These are phyloP conservation scores for Globisporangium takayamanum DNA, from an alignment of 352 stramenopile species.

Conservation along the genomic window DNA sequence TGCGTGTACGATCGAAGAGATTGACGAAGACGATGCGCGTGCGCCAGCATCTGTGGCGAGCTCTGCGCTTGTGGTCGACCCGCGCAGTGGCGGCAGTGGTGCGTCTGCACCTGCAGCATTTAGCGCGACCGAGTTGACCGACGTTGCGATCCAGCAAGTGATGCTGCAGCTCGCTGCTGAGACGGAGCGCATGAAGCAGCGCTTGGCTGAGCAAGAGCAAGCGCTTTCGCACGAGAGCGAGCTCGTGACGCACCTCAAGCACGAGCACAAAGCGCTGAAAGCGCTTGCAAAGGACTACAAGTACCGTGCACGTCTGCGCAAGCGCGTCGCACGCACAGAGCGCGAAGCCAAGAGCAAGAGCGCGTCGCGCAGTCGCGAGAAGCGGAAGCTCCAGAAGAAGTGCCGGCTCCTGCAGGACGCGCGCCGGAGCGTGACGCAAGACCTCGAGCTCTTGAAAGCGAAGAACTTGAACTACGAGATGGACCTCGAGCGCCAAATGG, in stretches of 20 bases:
- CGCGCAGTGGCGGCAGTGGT: neutral
- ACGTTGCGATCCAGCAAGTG: conserved; percentile 24
- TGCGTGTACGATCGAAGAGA: conserved; percentile 11
- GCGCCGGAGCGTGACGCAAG: conserved; percentile 37
- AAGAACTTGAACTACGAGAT: conserved; percentile 50
- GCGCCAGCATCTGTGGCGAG: neutral
- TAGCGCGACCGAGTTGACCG: conserved; percentile 5
- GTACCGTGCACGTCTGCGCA: conserved; percentile 23
- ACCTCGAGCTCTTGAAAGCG: conserved; percentile 56
- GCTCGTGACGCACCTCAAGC: conserved; percentile 22
- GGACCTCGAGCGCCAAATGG: conserved; percentile 41
- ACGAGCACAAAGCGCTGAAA: conserved; percentile 35
- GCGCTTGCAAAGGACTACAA: conserved; percentile 31
- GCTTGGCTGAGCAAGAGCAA: conserved; percentile 29
- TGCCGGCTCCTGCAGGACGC: conserved; percentile 33
- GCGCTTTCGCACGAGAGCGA: conserved; percentile 22
- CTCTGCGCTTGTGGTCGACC: neutral
- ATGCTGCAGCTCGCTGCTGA: conserved; percentile 23
- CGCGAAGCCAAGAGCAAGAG: conserved; percentile 14
- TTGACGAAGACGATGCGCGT: conserved; percentile 7
- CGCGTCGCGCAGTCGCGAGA: conserved; percentile 5
- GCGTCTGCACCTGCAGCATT: neutral
- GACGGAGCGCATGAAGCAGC: conserved; percentile 28
- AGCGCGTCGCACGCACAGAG: conserved; percentile 29
- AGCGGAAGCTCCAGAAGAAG: conserved; percentile 35